Percentiles rank a stretch among this genome's conserved stretches.
These are phyloP conservation scores for Russula ochroleuca DNA, from an alignment of 768 basidiomycete species.

Conservation along the genomic window DNA sequence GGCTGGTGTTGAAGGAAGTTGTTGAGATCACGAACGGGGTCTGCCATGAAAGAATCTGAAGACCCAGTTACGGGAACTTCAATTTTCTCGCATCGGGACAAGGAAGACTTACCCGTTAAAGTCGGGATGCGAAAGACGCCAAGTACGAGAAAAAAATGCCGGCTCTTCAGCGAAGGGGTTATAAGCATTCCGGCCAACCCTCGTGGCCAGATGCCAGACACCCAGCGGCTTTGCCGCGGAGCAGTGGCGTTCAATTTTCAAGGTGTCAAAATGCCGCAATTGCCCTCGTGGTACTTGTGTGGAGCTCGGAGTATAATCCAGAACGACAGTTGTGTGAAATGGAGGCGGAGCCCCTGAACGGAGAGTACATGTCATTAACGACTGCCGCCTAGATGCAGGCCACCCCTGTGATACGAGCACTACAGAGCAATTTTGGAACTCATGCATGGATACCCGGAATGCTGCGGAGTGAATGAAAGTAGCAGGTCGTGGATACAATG, in stretches of 20 bases:
- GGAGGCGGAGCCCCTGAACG: not conserved
- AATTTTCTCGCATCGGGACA: too few relatives aligned
- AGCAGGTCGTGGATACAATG: too few relatives aligned
- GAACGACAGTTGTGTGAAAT: not conserved
- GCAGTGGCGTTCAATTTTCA: not conserved
- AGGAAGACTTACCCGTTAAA: not conserved
- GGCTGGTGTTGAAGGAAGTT: conserved; percentile 18
- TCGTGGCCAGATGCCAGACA: too few relatives aligned
- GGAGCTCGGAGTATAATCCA: not conserved
- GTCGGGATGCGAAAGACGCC: not conserved
- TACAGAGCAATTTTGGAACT: not conserved
- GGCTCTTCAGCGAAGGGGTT: not conserved
- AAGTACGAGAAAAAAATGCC: too few relatives aligned
- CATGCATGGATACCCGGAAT: not conserved
- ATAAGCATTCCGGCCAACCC: too few relatives aligned
- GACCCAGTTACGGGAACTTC: not conserved
- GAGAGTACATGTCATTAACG: not conserved
- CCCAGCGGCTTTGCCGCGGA: too few relatives aligned
- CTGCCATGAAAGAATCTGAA: conserved; percentile 10
- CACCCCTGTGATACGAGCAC: not conserved
- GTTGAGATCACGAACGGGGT: conserved; percentile 26
- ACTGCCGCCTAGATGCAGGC: not conserved
- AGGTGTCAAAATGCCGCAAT: not conserved
- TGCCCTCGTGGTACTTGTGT: too few relatives aligned
- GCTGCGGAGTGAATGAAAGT: not conserved